Conservation (phyloP, 352 stramenopile species). For the Phytopythium mirpurense region DNA sequence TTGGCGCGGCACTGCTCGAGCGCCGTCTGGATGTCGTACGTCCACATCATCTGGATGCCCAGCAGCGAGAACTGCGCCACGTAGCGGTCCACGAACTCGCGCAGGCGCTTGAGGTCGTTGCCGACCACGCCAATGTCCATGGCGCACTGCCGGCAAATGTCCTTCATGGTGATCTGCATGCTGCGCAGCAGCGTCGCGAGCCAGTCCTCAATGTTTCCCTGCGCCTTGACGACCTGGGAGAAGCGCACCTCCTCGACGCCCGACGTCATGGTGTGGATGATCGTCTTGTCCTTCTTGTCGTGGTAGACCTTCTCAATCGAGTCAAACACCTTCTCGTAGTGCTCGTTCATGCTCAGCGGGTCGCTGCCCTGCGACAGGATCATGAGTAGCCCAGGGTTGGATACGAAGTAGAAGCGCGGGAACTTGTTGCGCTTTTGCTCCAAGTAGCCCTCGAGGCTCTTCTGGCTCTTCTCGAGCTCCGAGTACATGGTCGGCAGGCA, state of each 20-base stretch:
- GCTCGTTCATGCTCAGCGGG: conserved; percentile 97
- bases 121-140: conserved; percentile 90
- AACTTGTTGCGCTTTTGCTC: conserved; percentile 99
- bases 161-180: conserved; percentile 98
- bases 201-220: conserved; percentile 99
- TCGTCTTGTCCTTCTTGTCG: conserved; percentile 97
- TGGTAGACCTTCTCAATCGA: conserved; percentile 97
- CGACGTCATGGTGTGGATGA: conserved; percentile 92
- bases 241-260: conserved; percentile 95
- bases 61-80: conserved; percentile 95
- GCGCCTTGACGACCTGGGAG: conserved; percentile 91
- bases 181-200: conserved; percentile 92
- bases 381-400: conserved; percentile 95
- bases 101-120: conserved; percentile 89
- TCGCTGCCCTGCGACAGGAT: conserved; percentile 97
- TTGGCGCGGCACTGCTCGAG: conserved; percentile 93
- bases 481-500: conserved; percentile 96
- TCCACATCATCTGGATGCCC: conserved; percentile 97
- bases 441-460: conserved; percentile 97
- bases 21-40: conserved; percentile 92
- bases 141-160: conserved; percentile 92
- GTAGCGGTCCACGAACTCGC: conserved; percentile 93
- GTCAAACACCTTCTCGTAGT: conserved; percentile 99
- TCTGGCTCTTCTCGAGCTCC: conserved; percentile 98
- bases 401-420: conserved; percentile 99